Evolutionary conservation across 1,139 yeast genomes (phyloP), one percentile per base, ranked within the genome.

Genomic region (Yamadazyma dendronema): DNA sequence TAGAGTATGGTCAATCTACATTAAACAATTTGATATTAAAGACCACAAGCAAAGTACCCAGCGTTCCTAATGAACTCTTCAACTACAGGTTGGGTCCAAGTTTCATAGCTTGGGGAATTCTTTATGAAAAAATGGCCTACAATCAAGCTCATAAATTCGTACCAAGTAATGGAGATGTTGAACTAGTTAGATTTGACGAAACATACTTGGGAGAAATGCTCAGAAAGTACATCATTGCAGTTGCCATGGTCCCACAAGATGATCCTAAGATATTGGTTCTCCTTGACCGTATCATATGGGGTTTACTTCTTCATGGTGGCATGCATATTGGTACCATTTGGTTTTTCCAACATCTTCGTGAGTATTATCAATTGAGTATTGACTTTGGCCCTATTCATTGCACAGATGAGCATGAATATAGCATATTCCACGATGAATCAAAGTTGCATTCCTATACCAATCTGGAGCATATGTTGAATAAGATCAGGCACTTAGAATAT

Each of bases 251-350:
- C 38, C 42, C 56, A 0, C 40, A 42, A 1, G 79, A 74, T 48
- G 75, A 74, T 45, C 64, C 68, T 0, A 39, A 53, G 1, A 49
- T 61, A 6, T 42, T 61, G 3, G 35, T 42, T 2, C 39, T 68
- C 0, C 63, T 65, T 37, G 67, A 71, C 32, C 50, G 63, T 15
- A 53, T 75, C 0, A 35, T 72, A 2, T 64, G 70, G 61, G 69
- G 67, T 0, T 42, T 74, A 3, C 32, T 71, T 10, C 45, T 73
- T 39, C 61, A 56, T 38, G 81, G 80, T 9, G 75, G 74, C 0
- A 52, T 64, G 17, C 74, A 69, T 43, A 28, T 73, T 3, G 61
- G 62, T 31, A 50, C 64, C 1, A 46, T 74, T 14, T 70, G 75
- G 74, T 59, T 69, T 30, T 66, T 73, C 35, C 34, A 32, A 21